Evolutionary conservation across 345 rosid genomes (phyloP).

Genomic region (Leavenworthia alabamica): DNA sequence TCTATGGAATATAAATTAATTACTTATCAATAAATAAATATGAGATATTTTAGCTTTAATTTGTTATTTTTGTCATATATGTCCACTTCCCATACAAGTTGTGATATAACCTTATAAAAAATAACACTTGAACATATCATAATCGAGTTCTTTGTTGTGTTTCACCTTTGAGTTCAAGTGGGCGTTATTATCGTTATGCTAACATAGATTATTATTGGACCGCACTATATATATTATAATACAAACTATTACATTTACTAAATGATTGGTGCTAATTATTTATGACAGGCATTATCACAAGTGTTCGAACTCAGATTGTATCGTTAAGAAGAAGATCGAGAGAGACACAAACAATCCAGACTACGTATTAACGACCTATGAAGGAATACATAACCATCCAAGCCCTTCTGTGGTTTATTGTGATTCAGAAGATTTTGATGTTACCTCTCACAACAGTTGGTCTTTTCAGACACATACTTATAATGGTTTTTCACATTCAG

Average conservation of each 20-base stretch:
- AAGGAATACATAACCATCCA: conserved; percentile 63
- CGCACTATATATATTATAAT: not conserved
- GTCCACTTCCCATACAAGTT: conserved; percentile 21
- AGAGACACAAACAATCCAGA: conserved; percentile 57
- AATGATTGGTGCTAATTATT: conserved; percentile 5
- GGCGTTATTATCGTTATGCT: conserved; percentile 9
- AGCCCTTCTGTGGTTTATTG: conserved; percentile 33
- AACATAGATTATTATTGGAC: conserved; percentile 5
- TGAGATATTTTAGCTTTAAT: not conserved
- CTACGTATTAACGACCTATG: conserved; percentile 77
- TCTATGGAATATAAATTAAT: not conserved
- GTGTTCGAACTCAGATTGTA: conserved; percentile 66
- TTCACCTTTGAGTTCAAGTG: conserved; percentile 16
- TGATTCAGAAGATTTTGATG: conserved; percentile 26
- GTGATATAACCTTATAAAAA: conserved; percentile 9
- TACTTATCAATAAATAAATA: not conserved
- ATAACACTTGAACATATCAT: conserved; percentile 14
- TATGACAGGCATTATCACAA: conserved; percentile 66
- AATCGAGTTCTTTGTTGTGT: conserved; percentile 6
- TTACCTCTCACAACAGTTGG: conserved; percentile 8
- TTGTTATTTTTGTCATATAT: not conserved
- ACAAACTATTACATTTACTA: not conserved
- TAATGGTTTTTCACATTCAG: conserved; percentile 10
- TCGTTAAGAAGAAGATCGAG: conserved; percentile 81
- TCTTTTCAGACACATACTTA: conserved; percentile 18